Conservation (phyloP, 2,329 filamentous ascomycete genomes). For the Penicillium sclerotiorum region DNA sequence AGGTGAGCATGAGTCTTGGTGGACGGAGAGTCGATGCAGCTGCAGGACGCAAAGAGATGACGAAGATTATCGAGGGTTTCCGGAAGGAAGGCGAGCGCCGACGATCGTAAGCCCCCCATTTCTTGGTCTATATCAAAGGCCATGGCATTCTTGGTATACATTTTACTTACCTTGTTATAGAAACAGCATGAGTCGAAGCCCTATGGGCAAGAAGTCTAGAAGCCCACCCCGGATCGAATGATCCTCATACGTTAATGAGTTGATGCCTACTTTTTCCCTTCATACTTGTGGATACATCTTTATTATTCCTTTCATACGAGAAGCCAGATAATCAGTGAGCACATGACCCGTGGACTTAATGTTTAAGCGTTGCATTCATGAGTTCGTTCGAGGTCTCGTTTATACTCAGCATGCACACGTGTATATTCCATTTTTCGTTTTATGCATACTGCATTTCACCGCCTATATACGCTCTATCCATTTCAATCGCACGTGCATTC, state of each 20-base stretch:
- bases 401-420: slow-evolving; percentile 6
- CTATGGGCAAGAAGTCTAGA: slow-evolving; percentile 28
- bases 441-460: too few relatives aligned
- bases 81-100: slow-evolving; percentile 85
- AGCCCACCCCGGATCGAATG: slow-evolving; percentile 28
- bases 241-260: slow-evolving; percentile 19
- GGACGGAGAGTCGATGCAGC: slow-evolving; percentile 80
- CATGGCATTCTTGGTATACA: not conserved
- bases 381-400: not conserved
- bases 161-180: slow-evolving; percentile 9
- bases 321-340: slow-evolving; percentile 1
- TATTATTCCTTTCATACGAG: not conserved
- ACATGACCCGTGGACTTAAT: not conserved
- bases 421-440: too few relatives aligned
- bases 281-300: slow-evolving; percentile 14
- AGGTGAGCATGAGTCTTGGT: slow-evolving; percentile 91
- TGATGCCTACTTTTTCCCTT: slow-evolving; percentile 15
- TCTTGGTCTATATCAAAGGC: too few relatives aligned
- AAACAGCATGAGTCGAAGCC: slow-evolving; percentile 22
- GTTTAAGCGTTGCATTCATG: not conserved
- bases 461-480: too few relatives aligned
- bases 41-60: slow-evolving; percentile 84
- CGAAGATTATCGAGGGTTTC: slow-evolving; percentile 82
- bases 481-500: too few relatives aligned
- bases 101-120: slow-evolving; percentile 66